Base-by-base conservation (phyloP, 805 yeast species). In the Suhomyces emberorum region DNA sequence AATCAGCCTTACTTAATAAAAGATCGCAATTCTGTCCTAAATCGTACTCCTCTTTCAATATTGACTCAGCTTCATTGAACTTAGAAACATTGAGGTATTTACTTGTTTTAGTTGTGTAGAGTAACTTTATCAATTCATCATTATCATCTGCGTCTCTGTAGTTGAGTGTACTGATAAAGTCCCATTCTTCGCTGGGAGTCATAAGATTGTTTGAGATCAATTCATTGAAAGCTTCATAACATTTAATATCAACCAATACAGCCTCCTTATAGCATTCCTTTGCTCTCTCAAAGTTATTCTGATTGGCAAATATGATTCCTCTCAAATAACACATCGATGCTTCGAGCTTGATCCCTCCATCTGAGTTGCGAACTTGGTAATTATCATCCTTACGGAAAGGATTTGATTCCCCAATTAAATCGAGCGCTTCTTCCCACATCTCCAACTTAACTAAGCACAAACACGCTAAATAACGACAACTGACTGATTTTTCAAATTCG, bases 191-290 rank as follows among this genome's bases (percentile, higher is more conserved):
- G 12, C 67, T 59, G 0, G 97, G 95, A 0, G 93, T 76, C 61
- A 91, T 63, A 49, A 88, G 71, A 51, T 81, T 82, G 47, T 83
- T 83, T 28, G 74, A 63, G 1, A 85, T 73, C 34, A 91, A 70
- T 53, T 84, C 88, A 49, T 85, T 77, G 55, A 88, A 88, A 0
- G 98, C 97, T 48, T 91, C 98, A 57, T 70, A 91, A 59, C 97
- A 93, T 57, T 88, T 87, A 6, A 85, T 88, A 58, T 91, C 98
- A 2, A 86, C 87, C 46, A 77, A 48, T 0, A 89, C 79, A 1
- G 98, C 96, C 52, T 88, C 96, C 52, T 80, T 79, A 50, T 79
- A 88, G 35, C 93, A 83, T 36, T 84, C 88, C 50, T 85, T 88
- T 0, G 98, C 98, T 43, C 75, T 71, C 15, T 83, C 93, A 51